These are phyloP conservation scores for Rhizopus sp. DNA, from an alignment of 371 early-diverging fungal genomes.

Conservation along the genomic window DNA sequence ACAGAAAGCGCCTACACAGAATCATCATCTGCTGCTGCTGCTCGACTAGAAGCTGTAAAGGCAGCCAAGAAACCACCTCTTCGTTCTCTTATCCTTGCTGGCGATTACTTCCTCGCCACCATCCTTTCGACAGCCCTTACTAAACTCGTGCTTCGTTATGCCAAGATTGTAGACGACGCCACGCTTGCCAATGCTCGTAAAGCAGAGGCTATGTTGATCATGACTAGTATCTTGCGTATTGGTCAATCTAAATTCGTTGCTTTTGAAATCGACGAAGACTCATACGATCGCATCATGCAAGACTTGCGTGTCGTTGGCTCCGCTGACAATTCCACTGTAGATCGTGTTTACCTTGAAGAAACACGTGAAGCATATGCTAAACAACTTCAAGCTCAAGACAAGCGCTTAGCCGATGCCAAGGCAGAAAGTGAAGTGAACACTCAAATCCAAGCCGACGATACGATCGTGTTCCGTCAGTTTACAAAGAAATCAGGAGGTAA, in stretches of 20 bases:
- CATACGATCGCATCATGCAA: slow-evolving; percentile 88
- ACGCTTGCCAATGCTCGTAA: slow-evolving; percentile 72
- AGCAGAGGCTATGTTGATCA: slow-evolving; percentile 94
- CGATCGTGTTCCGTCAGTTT: slow-evolving; percentile 87
- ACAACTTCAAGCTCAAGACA: slow-evolving; percentile 75
- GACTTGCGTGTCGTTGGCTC: slow-evolving; percentile 84
- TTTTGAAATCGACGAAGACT: slow-evolving; percentile 94
- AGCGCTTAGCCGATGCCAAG: slow-evolving; percentile 56
- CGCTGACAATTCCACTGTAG: slow-evolving; percentile 49
- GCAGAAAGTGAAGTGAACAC: slow-evolving; percentile 66
- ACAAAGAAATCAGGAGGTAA: slow-evolving; percentile 70
- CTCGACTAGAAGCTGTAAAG: slow-evolving; percentile 65
- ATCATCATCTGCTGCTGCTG: slow-evolving; percentile 34
- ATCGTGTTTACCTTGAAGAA: slow-evolving; percentile 76
- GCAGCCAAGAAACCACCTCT: slow-evolving; percentile 77
- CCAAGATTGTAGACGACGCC: slow-evolving; percentile 49
- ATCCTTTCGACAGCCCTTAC: slow-evolving; percentile 88
- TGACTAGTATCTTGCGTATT: slow-evolving; percentile 92
- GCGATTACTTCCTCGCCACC: slow-evolving; percentile 90
- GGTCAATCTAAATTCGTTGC: slow-evolving; percentile 87
- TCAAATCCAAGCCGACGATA: slow-evolving; percentile 86
- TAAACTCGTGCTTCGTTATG: slow-evolving; percentile 84
- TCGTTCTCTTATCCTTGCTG: slow-evolving; percentile 81
- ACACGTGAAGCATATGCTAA: slow-evolving; percentile 81
- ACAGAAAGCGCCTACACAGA: slow-evolving; percentile 86